Conservation (phyloP, 768 basidiomycete genomes). For the Trametes elegans region DNA sequence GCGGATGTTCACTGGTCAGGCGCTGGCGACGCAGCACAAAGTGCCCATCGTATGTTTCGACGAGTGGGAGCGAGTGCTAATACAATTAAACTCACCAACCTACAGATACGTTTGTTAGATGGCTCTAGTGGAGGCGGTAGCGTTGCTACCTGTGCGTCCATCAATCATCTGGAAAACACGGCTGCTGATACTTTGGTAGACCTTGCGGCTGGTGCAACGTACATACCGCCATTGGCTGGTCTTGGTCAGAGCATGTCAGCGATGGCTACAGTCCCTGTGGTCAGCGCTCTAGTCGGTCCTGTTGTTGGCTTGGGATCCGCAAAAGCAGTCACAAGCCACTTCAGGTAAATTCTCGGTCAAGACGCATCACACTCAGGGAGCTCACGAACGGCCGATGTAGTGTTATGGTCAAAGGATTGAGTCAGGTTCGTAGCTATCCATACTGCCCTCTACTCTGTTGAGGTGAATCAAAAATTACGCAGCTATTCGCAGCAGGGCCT, state of each 20-base stretch:
- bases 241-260: slow-evolving; percentile 19
- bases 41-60: slow-evolving; percentile 4
- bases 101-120: slow-evolving; percentile 17
- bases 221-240: slow-evolving; percentile 18
- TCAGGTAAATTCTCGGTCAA: slow-evolving; percentile 1
- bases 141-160: slow-evolving; percentile 14
- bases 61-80: background rate
- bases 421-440: slow-evolving; percentile 6
- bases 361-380: background rate
- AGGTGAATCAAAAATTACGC: too few species aligned
- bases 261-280: slow-evolving; percentile 11
- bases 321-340: slow-evolving; percentile 19
- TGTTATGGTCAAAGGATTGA: slow-evolving; percentile 18
- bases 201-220: slow-evolving; percentile 12
- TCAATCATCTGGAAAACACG: background rate
- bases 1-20: background rate
- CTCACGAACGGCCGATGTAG: background rate
- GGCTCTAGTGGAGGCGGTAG: slow-evolving; percentile 22
- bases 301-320: slow-evolving; percentile 18
- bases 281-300: slow-evolving; percentile 18
- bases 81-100: background rate
- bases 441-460: background rate
- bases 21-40: slow-evolving; percentile 10
- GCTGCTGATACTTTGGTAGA: background rate
- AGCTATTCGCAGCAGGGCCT: slow-evolving; percentile 21